phyloP scores from a whole-genome alignment of 805 yeast genomes.

The Lipomyces spencermartinsiae region DNA sequence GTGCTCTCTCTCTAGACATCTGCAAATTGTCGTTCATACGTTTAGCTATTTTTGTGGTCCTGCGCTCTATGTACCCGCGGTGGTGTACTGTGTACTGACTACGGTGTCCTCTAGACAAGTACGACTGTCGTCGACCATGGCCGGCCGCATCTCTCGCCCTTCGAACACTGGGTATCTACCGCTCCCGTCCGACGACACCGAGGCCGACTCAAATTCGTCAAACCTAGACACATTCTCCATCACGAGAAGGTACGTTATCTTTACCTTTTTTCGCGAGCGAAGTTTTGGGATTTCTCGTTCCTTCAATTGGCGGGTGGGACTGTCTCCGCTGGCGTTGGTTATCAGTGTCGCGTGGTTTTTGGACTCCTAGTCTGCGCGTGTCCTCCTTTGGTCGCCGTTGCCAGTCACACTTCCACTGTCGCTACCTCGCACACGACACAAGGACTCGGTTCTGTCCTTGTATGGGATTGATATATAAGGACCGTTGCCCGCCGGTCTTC shows the following conservation, averaged over 20 bases:
- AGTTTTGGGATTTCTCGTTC: not conserved
- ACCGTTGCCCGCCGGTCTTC: not conserved
- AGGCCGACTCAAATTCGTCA: slow-evolving; percentile 24
- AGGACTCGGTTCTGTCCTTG: not conserved
- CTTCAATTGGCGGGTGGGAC: not conserved
- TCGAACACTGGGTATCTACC: slow-evolving; percentile 30
- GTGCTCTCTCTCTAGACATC: not conserved
- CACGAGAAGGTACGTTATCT: slow-evolving; percentile 17
- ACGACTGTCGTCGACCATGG: slow-evolving; percentile 8
- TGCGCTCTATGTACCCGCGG: not conserved
- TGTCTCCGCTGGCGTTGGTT: not conserved
- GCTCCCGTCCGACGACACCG: slow-evolving; percentile 29
- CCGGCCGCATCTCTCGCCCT: slow-evolving; percentile 35
- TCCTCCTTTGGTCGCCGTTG: not conserved
- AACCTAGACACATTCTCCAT: slow-evolving; percentile 25
- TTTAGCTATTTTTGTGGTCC: not conserved
- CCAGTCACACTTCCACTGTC: not conserved
- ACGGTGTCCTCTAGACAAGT: not conserved
- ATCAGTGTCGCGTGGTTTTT: not conserved
- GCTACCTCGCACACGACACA: not conserved
- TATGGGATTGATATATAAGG: not conserved
- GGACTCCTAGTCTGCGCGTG: not conserved
- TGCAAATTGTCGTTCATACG: not conserved
- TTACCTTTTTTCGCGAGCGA: not conserved
- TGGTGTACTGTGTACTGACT: not conserved